phyloP scores from a whole-genome alignment of 139 green algal species.

The Coccomyxa sp. region DNA sequence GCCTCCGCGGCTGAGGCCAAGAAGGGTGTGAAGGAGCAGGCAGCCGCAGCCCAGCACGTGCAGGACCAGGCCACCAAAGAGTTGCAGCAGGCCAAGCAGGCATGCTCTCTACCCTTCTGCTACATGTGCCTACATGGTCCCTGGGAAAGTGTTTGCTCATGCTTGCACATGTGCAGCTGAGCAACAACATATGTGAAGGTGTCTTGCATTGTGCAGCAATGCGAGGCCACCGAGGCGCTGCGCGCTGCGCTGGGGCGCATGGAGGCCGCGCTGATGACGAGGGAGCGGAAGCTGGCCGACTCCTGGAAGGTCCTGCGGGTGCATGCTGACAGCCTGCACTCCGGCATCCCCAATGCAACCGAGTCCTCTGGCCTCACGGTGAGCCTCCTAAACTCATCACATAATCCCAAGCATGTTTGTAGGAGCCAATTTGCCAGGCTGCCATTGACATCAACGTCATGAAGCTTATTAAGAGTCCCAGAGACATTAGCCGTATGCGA shows the following conservation, averaged over 20 bases:
- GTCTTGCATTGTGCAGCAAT: constrained; percentile 6
- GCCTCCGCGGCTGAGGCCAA: constrained; percentile 16
- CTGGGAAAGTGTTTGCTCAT: too few relatives aligned
- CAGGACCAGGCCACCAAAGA: constrained; percentile 3
- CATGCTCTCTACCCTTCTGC: background rate
- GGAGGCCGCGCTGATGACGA: constrained; percentile 27
- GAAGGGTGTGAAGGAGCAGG: background rate
- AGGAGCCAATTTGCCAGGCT: too few relatives aligned
- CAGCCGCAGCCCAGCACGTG: constrained; percentile 3
- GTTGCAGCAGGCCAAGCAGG: constrained; percentile 17
- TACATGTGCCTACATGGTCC: too few relatives aligned
- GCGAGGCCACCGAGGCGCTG: constrained; percentile 28
- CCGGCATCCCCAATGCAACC: background rate
- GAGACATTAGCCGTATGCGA: too few relatives aligned
- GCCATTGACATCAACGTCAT: too few relatives aligned
- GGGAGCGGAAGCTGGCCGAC: constrained; percentile 45
- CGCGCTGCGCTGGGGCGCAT: constrained; percentile 23
- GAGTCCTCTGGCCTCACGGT: background rate
- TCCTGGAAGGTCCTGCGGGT: constrained; percentile 35
- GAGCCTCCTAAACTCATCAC: too few relatives aligned
- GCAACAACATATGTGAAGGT: background rate
- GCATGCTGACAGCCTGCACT: constrained; percentile 22
- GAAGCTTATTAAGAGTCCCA: too few relatives aligned
- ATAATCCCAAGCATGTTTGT: too few relatives aligned
- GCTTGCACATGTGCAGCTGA: background rate